Evolutionary conservation across 1,284 basidiomycete genomes (phyloP), one percentile per base, ranked within the genome.

Genomic region (Ustilago loliicola): DNA sequence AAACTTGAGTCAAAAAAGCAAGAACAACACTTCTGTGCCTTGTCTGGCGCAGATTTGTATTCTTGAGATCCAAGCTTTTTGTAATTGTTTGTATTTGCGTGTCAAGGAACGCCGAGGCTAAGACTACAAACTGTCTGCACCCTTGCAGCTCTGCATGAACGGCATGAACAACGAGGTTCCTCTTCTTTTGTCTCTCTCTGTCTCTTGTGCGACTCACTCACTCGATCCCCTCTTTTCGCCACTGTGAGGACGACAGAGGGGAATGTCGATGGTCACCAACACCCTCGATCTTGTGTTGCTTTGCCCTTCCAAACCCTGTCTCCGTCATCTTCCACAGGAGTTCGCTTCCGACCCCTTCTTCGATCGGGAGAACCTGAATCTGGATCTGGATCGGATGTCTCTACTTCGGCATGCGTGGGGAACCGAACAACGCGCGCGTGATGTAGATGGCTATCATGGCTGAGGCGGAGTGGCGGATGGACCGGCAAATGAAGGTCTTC

Each of bases 21-120:
- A 51, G 21, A 52, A 48, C 59, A 61, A 47, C 45, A 47, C 30
- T 36, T 34, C 7, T 23, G 48, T 27, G 13, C 23, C 45, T 23
- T 47, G 10, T 54, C 17, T 38, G 36, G 40, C 17, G 13, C 48
- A 42, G 45, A 25, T 38, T 56, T 55, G 51, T 45, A 30, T 34
- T 45, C 7, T 1, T 10, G 32, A 40, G 10, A 48, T 27, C n/a
- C 8, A 7, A 29, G 17, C 6, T 3, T 25, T 56, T 57, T 45
- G 42, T 38, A n/a, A 47, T 8, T 47, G 55, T 19, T 11, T 55
- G 53, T 55, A 55, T 40, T 55, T n/a, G 36, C 15, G 27, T 36
- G 34, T 36, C 45, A 36, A 63, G 66, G 21, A 72, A 66, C 69
- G 69, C 69, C 69, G 64, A 72, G 69, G 54, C 36, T 36, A n/a